Percentiles rank a stretch among this genome's conserved stretches.
Evolutionary conservation across 2,329 filamentous ascomycete species (phyloP).

Genomic region (Fusarium anthophilum): DNA sequence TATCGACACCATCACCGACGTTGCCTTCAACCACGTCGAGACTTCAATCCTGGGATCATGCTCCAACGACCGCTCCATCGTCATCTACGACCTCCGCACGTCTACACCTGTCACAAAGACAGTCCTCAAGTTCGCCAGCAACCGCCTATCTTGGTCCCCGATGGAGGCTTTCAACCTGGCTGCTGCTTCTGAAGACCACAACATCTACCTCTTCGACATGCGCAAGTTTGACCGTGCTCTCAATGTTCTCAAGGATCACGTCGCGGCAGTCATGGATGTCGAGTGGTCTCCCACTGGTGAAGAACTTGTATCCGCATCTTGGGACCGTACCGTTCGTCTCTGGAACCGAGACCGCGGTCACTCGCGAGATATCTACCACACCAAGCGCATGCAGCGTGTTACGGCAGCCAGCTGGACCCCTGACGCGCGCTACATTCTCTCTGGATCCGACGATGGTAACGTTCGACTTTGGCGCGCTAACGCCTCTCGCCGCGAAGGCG

Average conservation of each 20-base stretch:
- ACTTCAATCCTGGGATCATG: slow-evolving; percentile 89
- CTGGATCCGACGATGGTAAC: slow-evolving; percentile 94
- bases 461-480: slow-evolving; percentile 86
- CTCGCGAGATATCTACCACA: slow-evolving; percentile 94
- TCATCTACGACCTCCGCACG: slow-evolving; percentile 92
- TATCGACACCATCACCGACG: slow-evolving; percentile 87
- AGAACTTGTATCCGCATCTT: slow-evolving; percentile 89
- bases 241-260: slow-evolving; percentile 91
- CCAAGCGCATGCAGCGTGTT: slow-evolving; percentile 96
- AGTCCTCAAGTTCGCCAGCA: slow-evolving; percentile 82
- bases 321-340: slow-evolving; percentile 84
- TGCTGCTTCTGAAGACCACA: slow-evolving; percentile 93
- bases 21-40: slow-evolving; percentile 93
- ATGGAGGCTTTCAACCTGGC: slow-evolving; percentile 98
- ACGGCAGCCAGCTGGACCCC: slow-evolving; percentile 87
- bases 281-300: slow-evolving; percentile 95
- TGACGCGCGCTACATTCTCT: slow-evolving; percentile 89
- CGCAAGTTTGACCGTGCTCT: slow-evolving; percentile 86
- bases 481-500: slow-evolving; percentile 82
- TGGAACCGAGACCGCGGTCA: slow-evolving; percentile 85
- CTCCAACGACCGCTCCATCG: slow-evolving; percentile 84
- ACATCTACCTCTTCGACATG: slow-evolving; percentile 90
- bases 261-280: slow-evolving; percentile 92
- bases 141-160: slow-evolving; percentile 90
- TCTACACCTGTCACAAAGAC: slow-evolving; percentile 83